These are phyloP conservation scores for Mycena olivaceomarginata DNA, from an alignment of 768 basidiomycete genomes.

Conservation along the genomic window DNA sequence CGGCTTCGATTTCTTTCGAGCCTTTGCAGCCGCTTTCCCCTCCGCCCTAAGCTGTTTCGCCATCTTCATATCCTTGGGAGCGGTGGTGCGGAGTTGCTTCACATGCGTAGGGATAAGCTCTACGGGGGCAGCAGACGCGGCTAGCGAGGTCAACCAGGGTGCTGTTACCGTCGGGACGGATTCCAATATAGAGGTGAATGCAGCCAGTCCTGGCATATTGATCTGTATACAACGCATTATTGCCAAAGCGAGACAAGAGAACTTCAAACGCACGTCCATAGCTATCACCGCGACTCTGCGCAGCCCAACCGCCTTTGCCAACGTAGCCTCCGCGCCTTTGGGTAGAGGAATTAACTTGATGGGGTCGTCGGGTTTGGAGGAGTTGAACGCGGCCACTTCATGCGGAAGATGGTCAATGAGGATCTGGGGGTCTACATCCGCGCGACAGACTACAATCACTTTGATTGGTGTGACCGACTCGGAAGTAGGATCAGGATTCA, in stretches of 20 bases:
- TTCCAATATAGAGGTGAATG: constrained; percentile 63
- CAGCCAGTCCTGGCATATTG: constrained; percentile 60
- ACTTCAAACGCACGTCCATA: constrained; percentile 72
- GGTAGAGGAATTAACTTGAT: constrained; percentile 81
- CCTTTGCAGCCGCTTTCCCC: constrained; percentile 70
- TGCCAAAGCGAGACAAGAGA: constrained; percentile 16
- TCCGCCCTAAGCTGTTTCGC: constrained; percentile 75
- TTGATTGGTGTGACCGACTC: constrained; percentile 51
- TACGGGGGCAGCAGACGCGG: constrained; percentile 43
- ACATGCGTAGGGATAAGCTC: constrained; percentile 82
- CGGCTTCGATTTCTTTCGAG: constrained; percentile 47
- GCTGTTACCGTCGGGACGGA: constrained; percentile 76
- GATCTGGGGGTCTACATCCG: constrained; percentile 84
- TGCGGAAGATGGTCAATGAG: constrained; percentile 86
- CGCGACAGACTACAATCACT: constrained; percentile 81
- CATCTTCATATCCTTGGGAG: constrained; percentile 86
- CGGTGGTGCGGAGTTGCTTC: constrained; percentile 87
- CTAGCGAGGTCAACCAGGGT: constrained; percentile 72
- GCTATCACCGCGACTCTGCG: constrained; percentile 81
- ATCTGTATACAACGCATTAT: constrained; percentile 53
- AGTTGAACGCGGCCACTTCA: constrained; percentile 87
- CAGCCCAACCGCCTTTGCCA: constrained; percentile 80
- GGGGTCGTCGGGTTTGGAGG: constrained; percentile 55
- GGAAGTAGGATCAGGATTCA: constrained; percentile 43
- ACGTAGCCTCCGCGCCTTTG: constrained; percentile 75